Conservation (phyloP, 345 rosid species). For the Turritis glabra region DNA sequence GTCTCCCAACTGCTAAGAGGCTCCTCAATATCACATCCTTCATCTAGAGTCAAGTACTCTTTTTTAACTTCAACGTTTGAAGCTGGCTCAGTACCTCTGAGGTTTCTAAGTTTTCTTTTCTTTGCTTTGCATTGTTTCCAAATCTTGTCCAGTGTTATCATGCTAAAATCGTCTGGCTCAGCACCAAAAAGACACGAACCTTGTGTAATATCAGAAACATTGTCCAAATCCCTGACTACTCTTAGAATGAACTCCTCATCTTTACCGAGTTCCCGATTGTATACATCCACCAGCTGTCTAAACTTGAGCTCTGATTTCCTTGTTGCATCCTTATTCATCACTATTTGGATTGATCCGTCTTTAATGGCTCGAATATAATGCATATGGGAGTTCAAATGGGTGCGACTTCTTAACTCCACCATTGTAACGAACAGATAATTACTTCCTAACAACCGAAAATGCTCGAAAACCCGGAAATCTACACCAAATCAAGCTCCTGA, state of each 20-base stretch:
- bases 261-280: conserved; percentile 14
- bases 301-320: conserved; percentile 52
- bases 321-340: conserved; percentile 39
- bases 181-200: conserved; percentile 28
- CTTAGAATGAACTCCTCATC: conserved; percentile 26
- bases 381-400: conserved; percentile 32
- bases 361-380: conserved; percentile 51
- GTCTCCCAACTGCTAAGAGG: conserved; percentile 54
- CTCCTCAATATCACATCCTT: conserved; percentile 52
- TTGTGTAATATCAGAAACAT: conserved; percentile 20
- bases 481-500: conserved; percentile 10
- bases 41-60: conserved; percentile 35
- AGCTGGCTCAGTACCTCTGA: conserved; percentile 20
- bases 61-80: conserved; percentile 30
- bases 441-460: not conserved
- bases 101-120: conserved; percentile 50
- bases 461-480: not conserved
- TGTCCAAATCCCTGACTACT: conserved; percentile 34
- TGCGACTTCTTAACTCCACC: conserved; percentile 62
- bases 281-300: conserved; percentile 51
- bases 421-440: not conserved
- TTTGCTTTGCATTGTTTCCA: conserved; percentile 53
- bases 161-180: conserved; percentile 33
- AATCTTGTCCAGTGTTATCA: conserved; percentile 63
- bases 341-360: conserved; percentile 40